Percentiles rank a stretch among this genome's conserved stretches.
Conservation (phyloP, 192 early-diverging fungal species). For the Pilobolus umbonatus region DNA sequence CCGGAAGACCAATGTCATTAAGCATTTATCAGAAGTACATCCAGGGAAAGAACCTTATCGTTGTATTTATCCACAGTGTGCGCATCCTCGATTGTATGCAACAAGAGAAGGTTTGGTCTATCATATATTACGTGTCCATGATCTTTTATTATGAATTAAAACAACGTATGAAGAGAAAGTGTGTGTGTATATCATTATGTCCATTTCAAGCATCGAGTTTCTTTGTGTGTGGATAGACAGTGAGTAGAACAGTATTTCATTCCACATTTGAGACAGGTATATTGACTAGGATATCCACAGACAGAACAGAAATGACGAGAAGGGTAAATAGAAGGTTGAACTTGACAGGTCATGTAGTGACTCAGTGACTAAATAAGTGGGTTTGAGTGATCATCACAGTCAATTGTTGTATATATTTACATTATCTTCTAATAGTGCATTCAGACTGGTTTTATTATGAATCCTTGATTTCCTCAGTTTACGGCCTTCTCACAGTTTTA, state of each 20-base stretch:
- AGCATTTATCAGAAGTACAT: slow-evolving; percentile 26
- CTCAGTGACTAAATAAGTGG: too few species aligned
- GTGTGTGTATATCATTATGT: slow-evolving; percentile 6
- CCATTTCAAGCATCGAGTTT: slow-evolving; percentile 44
- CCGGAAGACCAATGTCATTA: slow-evolving; percentile 30
- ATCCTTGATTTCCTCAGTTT: not conserved
- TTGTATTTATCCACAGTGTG: slow-evolving; percentile 24
- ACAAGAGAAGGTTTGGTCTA: slow-evolving; percentile 35
- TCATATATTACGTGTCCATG: slow-evolving; percentile 30
- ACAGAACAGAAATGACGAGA: slow-evolving; percentile 59
- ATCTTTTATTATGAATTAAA: slow-evolving; percentile 9
- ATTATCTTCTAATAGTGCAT: slow-evolving; percentile 28
- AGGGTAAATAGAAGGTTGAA: slow-evolving; percentile 35
- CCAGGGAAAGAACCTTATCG: slow-evolving; percentile 26
- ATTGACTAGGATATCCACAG: slow-evolving; percentile 57
- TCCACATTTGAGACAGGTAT: slow-evolving; percentile 59
- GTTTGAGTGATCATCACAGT: too few species aligned
- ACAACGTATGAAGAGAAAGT: not conserved
- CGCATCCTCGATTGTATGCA: slow-evolving; percentile 29
- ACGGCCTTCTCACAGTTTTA: not conserved
- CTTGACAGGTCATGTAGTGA: slow-evolving; percentile 37
- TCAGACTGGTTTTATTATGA: slow-evolving; percentile 25
- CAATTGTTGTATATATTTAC: slow-evolving; percentile 26
- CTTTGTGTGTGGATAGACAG: slow-evolving; percentile 54
- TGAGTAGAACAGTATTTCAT: slow-evolving; percentile 60